Percentiles rank a stretch among this genome's conserved stretches.
Conservation (phyloP, 2,329 filamentous ascomycete genomes). For the Ceratocystis alfenasii region DNA sequence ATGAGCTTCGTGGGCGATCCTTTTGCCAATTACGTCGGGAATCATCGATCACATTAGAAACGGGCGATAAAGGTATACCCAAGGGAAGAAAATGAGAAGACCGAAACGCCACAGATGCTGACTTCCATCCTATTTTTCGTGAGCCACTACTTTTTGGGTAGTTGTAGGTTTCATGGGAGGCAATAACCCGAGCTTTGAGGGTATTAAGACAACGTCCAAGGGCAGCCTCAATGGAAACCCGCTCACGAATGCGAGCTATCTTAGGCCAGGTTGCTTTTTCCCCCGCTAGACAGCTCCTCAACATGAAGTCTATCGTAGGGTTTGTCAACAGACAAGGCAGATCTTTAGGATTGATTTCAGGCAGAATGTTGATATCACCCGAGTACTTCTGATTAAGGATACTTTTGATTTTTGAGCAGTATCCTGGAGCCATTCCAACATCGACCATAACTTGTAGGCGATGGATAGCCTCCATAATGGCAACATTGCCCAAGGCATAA, state of each 20-base stretch:
- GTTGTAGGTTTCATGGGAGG: constrained; percentile 30
- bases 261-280: constrained; percentile 89
- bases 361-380: constrained; percentile 88
- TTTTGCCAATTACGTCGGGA: not conserved
- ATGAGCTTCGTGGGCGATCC: not conserved
- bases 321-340: constrained; percentile 70
- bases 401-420: constrained; percentile 64
- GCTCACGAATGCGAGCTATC: constrained; percentile 70
- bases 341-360: constrained; percentile 61
- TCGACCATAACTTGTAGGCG: constrained; percentile 70
- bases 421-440: constrained; percentile 65
- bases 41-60: not conserved
- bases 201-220: constrained; percentile 63
- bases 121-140: constrained; percentile 7
- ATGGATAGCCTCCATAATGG: constrained; percentile 69
- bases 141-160: not conserved
- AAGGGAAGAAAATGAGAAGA: not conserved
- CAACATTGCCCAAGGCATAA: constrained; percentile 55
- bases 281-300: constrained; percentile 60
- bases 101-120: not conserved
- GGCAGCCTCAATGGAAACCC: constrained; percentile 78
- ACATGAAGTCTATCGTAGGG: constrained; percentile 77
- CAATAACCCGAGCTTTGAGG: constrained; percentile 48
- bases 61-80: not conserved
- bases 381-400: constrained; percentile 85